Base-by-base conservation (phyloP, 192 early-diverging fungal species). In the Geosiphon pyriformis region DNA sequence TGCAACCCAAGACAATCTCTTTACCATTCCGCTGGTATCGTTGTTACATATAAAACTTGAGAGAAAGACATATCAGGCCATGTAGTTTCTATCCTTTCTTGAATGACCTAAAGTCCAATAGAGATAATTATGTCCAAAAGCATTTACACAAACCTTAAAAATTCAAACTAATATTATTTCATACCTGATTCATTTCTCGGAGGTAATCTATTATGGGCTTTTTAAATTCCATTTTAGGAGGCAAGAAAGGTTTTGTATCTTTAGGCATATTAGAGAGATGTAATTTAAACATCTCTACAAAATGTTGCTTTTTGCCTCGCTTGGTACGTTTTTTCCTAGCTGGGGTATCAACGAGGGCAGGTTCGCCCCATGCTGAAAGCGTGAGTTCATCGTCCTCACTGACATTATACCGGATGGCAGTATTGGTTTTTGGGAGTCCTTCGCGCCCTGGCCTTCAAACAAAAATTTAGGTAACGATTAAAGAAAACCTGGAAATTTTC, bases 221-320 rank as follows among this genome's bases (percentile, higher is more conserved):
- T 20, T 26, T 4, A 54, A 7, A 54, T 7, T n/a, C 26, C 4
- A 54, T 6, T 26, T 20, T 20, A 23, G 18, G 18, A 7, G 20
- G 52, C 20, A 54, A 54, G 6, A 20, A 20, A 6, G 52, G 52
- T 26, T 54, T 54, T 54, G 6, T 7, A 20, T 20, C 7, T 4
- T 26, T 26, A 6, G 4, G 6, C 4, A 26, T 54, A 26, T 54
- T 26, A 12, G 26, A 23, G 7, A 54, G 20, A 54, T 54, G 52
- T 26, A 54, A 54, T 54, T 54, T 54, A 20, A 54, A 54, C 6
- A 54, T 6, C 20, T 54, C 52, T 54, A 54, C 52, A 12, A 20
- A 8, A 15, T 42, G 37, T 42, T 10, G 15, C 37, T 42, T 42
- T 42, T 42, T 42, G 7, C 15, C 37, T 42, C 7, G 15, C 15